Conservation (phyloP, 441 rosid genomes). For the Eutrema salsugineum region DNA sequence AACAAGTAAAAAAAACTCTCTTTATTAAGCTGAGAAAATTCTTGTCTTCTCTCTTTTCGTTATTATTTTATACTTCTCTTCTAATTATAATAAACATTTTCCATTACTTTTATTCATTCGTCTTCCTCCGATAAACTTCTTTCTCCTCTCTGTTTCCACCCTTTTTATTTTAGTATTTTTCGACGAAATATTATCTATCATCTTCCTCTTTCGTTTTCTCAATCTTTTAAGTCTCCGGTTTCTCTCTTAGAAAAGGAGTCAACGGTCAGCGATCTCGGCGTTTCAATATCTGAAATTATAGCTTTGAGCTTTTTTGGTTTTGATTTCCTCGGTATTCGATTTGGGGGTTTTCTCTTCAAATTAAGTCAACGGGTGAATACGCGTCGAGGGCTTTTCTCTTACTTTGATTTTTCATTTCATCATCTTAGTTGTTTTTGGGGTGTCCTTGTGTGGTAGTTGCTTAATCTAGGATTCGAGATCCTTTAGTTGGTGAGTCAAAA, state of each 20-base stretch:
- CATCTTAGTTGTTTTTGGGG: neutral
- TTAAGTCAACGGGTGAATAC: slow-evolving; percentile 35
- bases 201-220: slow-evolving; percentile 15
- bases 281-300: neutral
- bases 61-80: neutral
- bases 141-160: slow-evolving; percentile 5
- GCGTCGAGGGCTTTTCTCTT: slow-evolving; percentile 21
- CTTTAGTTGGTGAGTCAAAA: neutral
- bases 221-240: neutral
- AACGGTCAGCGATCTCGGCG: slow-evolving; percentile 31
- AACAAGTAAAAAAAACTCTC: neutral
- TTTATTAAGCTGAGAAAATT: neutral
- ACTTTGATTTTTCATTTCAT: neutral
- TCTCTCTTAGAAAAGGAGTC: neutral
- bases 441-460: neutral
- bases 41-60: neutral
- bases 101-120: neutral
- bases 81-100: neutral
- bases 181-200: neutral
- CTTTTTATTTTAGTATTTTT: neutral
- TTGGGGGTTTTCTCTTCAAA: neutral
- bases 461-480: slow-evolving; percentile 17
- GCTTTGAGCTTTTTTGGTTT: neutral
- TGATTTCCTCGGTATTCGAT: neutral
- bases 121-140: neutral